Conservation (phyloP, 2,329 filamentous ascomycete genomes). For the Furcasterigmium sp. region DNA sequence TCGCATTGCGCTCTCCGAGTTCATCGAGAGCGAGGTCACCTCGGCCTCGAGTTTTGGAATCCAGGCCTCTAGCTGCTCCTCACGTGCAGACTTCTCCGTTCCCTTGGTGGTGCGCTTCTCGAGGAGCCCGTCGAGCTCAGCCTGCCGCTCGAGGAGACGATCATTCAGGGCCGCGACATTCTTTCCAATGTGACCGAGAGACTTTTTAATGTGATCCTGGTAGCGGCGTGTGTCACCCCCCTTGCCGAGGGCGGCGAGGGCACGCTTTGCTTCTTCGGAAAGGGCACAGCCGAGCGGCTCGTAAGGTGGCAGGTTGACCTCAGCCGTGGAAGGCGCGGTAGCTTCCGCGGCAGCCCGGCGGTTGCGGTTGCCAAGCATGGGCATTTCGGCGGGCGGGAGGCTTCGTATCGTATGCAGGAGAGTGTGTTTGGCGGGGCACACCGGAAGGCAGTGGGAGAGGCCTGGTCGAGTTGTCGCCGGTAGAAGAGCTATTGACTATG, state of each 20-base stretch:
- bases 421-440: too few relatives aligned
- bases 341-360: background rate
- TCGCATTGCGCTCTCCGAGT: constrained; percentile 41
- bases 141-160: constrained; percentile 28
- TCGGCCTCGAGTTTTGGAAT: constrained; percentile 30
- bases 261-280: constrained; percentile 27
- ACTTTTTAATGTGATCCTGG: constrained; percentile 39
- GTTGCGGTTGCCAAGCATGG: background rate
- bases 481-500: too few relatives aligned
- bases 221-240: constrained; percentile 35
- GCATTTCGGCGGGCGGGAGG: background rate
- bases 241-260: constrained; percentile 36
- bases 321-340: constrained; percentile 12
- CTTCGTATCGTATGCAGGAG: too few relatives aligned
- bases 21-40: constrained; percentile 35
- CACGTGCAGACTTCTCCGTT: constrained; percentile 25
- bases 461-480: too few relatives aligned
- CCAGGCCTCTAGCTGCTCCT: constrained; percentile 31
- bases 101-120: constrained; percentile 31
- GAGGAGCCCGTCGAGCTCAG: constrained; percentile 22
- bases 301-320: constrained; percentile 47
- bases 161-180: constrained; percentile 47
- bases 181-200: constrained; percentile 35
- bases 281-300: constrained; percentile 42
- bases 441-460: too few relatives aligned